Conservation (phyloP, 441 rosid species). For the Pelargonium fulgidum region DNA sequence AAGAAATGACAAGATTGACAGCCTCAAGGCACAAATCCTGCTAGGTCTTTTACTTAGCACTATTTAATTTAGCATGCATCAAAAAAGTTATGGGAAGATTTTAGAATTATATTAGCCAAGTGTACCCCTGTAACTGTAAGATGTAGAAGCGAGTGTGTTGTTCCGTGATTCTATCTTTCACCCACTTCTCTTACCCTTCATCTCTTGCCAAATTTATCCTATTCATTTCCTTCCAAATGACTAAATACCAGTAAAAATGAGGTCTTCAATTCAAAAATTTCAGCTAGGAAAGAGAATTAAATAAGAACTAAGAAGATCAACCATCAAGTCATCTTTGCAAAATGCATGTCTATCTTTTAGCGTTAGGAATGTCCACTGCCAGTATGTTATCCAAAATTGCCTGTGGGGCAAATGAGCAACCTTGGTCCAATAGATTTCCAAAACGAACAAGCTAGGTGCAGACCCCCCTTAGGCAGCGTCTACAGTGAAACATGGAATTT, state of each 20-base stretch:
- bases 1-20: background rate
- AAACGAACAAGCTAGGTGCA: background rate
- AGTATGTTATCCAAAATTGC: background rate
- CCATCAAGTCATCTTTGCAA: background rate
- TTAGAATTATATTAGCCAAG: no score
- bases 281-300: no score
- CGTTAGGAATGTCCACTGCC: background rate
- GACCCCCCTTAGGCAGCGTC: background rate
- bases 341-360: background rate
- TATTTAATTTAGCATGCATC: background rate
- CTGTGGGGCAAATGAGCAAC: background rate
- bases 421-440: background rate
- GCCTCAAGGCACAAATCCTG: background rate
- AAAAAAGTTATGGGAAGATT: background rate
- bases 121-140: no score
- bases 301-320: background rate
- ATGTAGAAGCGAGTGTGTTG: no score
- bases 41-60: background rate
- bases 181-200: no score
- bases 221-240: no score
- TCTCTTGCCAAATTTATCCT: no score
- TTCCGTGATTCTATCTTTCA: no score
- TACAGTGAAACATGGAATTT: background rate
- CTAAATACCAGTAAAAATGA: no score
- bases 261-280: no score